Conservation (phyloP, 768 basidiomycete species). For the Suillus ampliporus region DNA sequence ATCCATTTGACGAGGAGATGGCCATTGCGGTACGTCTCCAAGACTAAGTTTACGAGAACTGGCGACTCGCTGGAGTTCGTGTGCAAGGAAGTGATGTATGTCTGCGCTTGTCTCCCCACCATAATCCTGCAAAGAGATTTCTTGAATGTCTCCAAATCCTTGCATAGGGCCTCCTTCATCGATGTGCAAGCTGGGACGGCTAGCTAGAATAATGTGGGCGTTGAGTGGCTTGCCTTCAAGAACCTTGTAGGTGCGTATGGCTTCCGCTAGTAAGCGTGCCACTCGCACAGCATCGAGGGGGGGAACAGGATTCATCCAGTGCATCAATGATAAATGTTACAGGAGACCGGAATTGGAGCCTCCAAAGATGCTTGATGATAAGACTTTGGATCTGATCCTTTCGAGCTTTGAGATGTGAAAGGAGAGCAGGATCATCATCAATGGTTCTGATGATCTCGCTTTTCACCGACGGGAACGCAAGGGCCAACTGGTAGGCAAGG, state of each 20-base stretch:
- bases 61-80: background rate
- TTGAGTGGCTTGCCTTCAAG: background rate
- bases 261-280: background rate
- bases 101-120: background rate
- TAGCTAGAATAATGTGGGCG: background rate
- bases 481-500: background rate
- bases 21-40: background rate
- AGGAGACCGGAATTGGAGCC: background rate
- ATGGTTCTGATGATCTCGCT: background rate
- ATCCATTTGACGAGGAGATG: background rate
- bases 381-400: background rate
- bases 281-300: background rate
- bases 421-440: background rate
- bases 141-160: background rate
- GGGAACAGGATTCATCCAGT: background rate
- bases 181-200: background rate
- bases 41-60: background rate
- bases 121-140: background rate
- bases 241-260: background rate
- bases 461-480: background rate
- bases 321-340: background rate
- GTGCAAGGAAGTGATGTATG: background rate
- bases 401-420: background rate
- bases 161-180: background rate
- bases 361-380: background rate